A percentile compares a stretch with the other conserved stretches of the same genome.
phyloP scores from a whole-genome alignment of 352 stramenopile genomes.

The Phytophthora vignae region DNA sequence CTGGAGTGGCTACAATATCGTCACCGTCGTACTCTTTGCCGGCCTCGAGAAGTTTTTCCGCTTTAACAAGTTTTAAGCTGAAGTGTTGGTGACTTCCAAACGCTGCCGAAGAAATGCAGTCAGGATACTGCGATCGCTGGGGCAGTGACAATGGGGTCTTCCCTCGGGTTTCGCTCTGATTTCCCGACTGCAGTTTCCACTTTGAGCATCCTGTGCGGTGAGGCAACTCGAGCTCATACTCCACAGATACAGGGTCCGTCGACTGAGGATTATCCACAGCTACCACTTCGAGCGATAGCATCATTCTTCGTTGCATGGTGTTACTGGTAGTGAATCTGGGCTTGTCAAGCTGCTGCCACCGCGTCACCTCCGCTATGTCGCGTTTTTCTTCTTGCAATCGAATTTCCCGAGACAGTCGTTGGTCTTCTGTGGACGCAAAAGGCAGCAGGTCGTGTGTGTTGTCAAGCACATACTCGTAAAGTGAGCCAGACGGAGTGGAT shows the following conservation, averaged over 20 bases:
- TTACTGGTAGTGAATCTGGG: not conserved
- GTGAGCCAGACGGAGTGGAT: constrained; percentile 31
- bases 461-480: constrained; percentile 70
- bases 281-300: constrained; percentile 40
- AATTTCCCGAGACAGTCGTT: constrained; percentile 52
- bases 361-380: constrained; percentile 34
- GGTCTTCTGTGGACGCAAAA: constrained; percentile 44
- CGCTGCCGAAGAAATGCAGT: constrained; percentile 7
- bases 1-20: constrained; percentile 12
- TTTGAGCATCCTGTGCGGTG: constrained; percentile 6
- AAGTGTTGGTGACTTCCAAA: constrained; percentile 40
- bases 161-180: constrained; percentile 6
- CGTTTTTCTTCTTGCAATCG: constrained; percentile 52
- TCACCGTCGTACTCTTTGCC: not conserved
- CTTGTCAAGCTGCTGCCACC: constrained; percentile 40
- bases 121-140: constrained; percentile 17
- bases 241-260: constrained; percentile 33
- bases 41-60: not conserved
- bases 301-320: constrained; percentile 12
- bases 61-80: constrained; percentile 25
- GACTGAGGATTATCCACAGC: constrained; percentile 36
- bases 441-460: constrained; percentile 67
- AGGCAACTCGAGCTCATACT: constrained; percentile 37
- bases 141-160: constrained; percentile 34
- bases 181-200: constrained; percentile 29